These are phyloP conservation scores for Phytopythium chamaehyphon DNA, from an alignment of 352 stramenopile genomes.

Conservation along the genomic window DNA sequence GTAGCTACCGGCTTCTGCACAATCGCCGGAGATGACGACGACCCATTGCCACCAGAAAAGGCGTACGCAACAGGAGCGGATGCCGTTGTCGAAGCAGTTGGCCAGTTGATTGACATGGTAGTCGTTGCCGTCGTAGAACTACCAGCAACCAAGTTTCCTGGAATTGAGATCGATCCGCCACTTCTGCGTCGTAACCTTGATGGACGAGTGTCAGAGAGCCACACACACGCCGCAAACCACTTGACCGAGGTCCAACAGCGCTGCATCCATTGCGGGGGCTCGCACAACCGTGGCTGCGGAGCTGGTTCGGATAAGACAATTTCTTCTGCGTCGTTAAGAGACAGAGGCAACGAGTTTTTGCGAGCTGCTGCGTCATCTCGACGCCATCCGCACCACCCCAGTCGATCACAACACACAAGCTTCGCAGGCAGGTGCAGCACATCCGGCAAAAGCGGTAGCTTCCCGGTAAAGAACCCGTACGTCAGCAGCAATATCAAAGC, in stretches of 20 bases:
- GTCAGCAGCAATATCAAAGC: slow-evolving; percentile 40
- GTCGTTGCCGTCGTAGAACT: not conserved
- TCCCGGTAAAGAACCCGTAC: slow-evolving; percentile 49
- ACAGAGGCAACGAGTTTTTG: slow-evolving; percentile 48
- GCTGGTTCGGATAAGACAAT: not conserved
- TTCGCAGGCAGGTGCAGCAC: slow-evolving; percentile 31
- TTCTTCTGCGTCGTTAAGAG: slow-evolving; percentile 4
- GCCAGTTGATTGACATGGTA: slow-evolving; percentile 1
- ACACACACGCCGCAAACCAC: slow-evolving; percentile 3
- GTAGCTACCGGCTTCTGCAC: slow-evolving; percentile 7
- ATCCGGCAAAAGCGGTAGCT: slow-evolving; percentile 48
- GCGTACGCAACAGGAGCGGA: slow-evolving; percentile 10
- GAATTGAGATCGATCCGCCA: slow-evolving; percentile 1
- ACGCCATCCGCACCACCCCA: slow-evolving; percentile 23
- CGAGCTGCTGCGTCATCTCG: slow-evolving; percentile 20
- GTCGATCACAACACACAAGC: slow-evolving; percentile 5
- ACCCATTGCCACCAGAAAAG: not conserved
- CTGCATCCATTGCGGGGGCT: not conserved
- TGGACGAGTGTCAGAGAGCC: slow-evolving; percentile 2
- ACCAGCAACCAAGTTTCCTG: not conserved
- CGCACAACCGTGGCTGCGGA: slow-evolving; percentile 11
- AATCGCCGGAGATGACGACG: not conserved
- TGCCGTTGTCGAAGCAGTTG: slow-evolving; percentile 15
- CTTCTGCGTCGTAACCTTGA: slow-evolving; percentile 9
- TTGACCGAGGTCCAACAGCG: not conserved